Percentiles rank a stretch among this genome's conserved stretches.
phyloP scores from a whole-genome alignment of 2,329 filamentous ascomycete genomes.

The Apiospora aurea region DNA sequence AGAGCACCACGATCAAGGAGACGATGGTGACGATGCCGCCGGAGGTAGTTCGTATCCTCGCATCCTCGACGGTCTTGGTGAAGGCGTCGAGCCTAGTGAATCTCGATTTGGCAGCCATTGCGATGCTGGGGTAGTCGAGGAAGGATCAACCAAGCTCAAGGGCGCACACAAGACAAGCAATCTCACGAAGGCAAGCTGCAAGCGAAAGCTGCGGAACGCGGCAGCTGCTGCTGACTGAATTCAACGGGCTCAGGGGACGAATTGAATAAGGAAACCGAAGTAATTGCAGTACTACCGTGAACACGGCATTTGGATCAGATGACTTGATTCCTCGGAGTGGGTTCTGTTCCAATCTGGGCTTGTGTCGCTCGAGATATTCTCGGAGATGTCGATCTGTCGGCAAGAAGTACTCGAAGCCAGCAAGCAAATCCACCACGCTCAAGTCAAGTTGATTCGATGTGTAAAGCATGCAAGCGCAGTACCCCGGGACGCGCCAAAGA shows the following conservation, averaged over 20 bases:
- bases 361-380: not conserved
- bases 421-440: slow-evolving; percentile 13
- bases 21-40: slow-evolving; percentile 94
- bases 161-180: slow-evolving; percentile 10
- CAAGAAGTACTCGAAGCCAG: slow-evolving; percentile 2
- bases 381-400: slow-evolving; percentile 1
- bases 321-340: not conserved
- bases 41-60: slow-evolving; percentile 91
- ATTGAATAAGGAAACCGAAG: slow-evolving; percentile 24
- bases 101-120: slow-evolving; percentile 89
- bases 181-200: not conserved
- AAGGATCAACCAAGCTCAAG: slow-evolving; percentile 8
- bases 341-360: not conserved
- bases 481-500: slow-evolving; percentile 21
- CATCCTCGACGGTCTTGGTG: slow-evolving; percentile 98
- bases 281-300: slow-evolving; percentile 21
- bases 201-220: slow-evolving; percentile 5
- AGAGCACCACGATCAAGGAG: slow-evolving; percentile 87
- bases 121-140: not conserved
- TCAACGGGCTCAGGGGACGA: slow-evolving; percentile 24
- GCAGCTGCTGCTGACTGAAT: slow-evolving; percentile 24
- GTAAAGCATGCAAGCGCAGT: not conserved
- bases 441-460: not conserved
- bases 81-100: slow-evolving; percentile 98
- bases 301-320: slow-evolving; percentile 23